These are phyloP conservation scores for Coemansia sp. DNA, from an alignment of 192 early-diverging fungal genomes.

Conservation along the genomic window DNA sequence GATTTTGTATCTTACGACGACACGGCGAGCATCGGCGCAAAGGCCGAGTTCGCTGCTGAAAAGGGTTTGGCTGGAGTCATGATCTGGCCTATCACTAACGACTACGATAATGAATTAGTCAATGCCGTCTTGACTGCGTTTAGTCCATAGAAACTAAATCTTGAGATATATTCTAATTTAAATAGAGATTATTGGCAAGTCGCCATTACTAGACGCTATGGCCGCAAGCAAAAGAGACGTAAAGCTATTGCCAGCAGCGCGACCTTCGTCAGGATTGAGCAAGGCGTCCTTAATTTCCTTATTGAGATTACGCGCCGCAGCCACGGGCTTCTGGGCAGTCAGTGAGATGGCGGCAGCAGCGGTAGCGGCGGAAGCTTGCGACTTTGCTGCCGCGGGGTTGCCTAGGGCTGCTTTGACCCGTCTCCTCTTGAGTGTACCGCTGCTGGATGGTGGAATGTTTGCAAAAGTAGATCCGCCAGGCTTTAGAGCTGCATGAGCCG, in stretches of 20 bases:
- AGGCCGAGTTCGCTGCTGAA: slow-evolving; percentile 50
- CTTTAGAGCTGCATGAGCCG: background rate
- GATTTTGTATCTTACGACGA: slow-evolving; percentile 73
- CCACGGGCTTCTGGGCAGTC: background rate
- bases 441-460: background rate
- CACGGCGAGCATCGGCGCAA: slow-evolving; percentile 54
- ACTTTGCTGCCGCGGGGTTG: background rate
- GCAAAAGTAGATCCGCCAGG: background rate
- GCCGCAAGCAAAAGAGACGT: slow-evolving; percentile 33
- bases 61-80: slow-evolving; percentile 66
- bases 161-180: background rate
- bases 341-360: background rate
- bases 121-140: slow-evolving; percentile 12
- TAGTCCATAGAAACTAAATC: too few species aligned
- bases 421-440: background rate
- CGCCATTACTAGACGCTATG: slow-evolving; percentile 24
- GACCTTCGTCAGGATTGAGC: slow-evolving; percentile 9
- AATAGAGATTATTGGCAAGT: slow-evolving; percentile 30
- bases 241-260: slow-evolving; percentile 20
- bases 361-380: background rate
- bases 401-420: background rate
- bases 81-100: slow-evolving; percentile 70
- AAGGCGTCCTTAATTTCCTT: slow-evolving; percentile 26
- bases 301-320: background rate
- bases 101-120: slow-evolving; percentile 61